Conservation (phyloP, 768 basidiomycete genomes). For the Hypsizygus marmoreus region DNA sequence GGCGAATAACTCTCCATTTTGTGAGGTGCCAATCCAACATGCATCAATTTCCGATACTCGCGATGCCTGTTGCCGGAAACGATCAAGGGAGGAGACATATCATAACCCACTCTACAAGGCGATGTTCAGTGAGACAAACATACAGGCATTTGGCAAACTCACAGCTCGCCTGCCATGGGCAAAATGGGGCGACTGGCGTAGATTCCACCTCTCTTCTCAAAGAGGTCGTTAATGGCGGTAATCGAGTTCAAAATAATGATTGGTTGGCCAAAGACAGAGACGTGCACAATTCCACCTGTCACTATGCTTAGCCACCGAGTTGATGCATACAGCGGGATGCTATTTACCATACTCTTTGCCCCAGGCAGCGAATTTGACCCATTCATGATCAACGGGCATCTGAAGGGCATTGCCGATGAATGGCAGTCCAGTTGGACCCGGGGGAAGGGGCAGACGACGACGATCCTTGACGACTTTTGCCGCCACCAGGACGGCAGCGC, state of each 20-base stretch:
- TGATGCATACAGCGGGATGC: too few relatives aligned
- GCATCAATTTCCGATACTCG: conserved; percentile 9
- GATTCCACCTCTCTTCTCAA: conserved; percentile 29
- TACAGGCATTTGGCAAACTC: background rate
- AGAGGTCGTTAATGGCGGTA: conserved; percentile 29
- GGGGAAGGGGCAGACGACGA: conserved; percentile 5
- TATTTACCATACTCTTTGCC: conserved; percentile 9
- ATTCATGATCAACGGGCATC: conserved; percentile 8
- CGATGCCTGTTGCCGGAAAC: conserved; percentile 7
- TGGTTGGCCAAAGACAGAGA: conserved; percentile 17
- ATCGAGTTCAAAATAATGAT: conserved; percentile 32
- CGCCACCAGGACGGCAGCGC: conserved; percentile 1
- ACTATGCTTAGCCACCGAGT: too few relatives aligned
- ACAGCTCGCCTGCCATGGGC: conserved; percentile 16
- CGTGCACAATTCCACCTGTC: too few relatives aligned
- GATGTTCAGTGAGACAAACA: conserved; percentile 1
- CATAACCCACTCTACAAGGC: conserved; percentile 4
- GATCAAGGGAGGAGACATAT: conserved; percentile 5
- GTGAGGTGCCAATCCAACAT: conserved; percentile 1
- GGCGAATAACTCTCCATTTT: conserved; percentile 7
- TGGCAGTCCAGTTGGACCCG: conserved; percentile 5
- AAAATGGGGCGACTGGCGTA: conserved; percentile 31
- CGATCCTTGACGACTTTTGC: conserved; percentile 5
- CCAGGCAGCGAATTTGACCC: conserved; percentile 10
- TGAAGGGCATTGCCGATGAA: conserved; percentile 7